Base-by-base conservation (phyloP, 106 monocot species). In the Posidonia australis region DNA sequence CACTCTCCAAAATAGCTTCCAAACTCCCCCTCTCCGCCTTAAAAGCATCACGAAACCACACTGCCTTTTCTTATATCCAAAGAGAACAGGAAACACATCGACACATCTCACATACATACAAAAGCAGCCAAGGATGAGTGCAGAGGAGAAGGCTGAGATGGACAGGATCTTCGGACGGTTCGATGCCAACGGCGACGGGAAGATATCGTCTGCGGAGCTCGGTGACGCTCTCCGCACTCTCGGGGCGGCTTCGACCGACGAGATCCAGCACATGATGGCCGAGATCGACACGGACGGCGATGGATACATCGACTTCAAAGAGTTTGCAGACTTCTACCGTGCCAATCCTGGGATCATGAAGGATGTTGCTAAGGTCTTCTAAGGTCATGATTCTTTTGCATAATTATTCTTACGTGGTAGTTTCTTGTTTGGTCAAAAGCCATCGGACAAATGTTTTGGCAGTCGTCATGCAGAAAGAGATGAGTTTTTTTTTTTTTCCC, bases 261-360 rank as follows among this genome's bases (percentile, higher is more conserved):
- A 88, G 60, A 70, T 84, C 19, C 68, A 70, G 44, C 75, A 66
- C 41, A 81, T 84, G 78, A 84, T 88, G 84, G 53, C 73, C 3
- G 88, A 88, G 76, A 67, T 88, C 64, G 88, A 88, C 66, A 84
- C 81, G 10, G 88, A 88, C 51, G 81, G 84, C 20, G 84, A 88
- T 26, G 83, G 80, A 25, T 74, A 60, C 66, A 84, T 88, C 24
- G 81, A 81, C 58, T 84, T 76, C 65, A 32, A 20, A 1, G 88
- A 88, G 77, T 84, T 81, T 49, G 54, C 42, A 16, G 67, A 53
- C 24, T 88, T 88, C 69, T 82, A 71, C 77, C 64, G 58, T 11
- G 81, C 81, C 36, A 88, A 88, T 70, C 62, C 76, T 5, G 76
- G 79, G 16, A 81, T 88, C 79, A 81, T 88, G 81, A 84, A 81